These are phyloP conservation scores for Chiua sp. DNA, from an alignment of 1,284 basidiomycete species.

Conservation along the genomic window DNA sequence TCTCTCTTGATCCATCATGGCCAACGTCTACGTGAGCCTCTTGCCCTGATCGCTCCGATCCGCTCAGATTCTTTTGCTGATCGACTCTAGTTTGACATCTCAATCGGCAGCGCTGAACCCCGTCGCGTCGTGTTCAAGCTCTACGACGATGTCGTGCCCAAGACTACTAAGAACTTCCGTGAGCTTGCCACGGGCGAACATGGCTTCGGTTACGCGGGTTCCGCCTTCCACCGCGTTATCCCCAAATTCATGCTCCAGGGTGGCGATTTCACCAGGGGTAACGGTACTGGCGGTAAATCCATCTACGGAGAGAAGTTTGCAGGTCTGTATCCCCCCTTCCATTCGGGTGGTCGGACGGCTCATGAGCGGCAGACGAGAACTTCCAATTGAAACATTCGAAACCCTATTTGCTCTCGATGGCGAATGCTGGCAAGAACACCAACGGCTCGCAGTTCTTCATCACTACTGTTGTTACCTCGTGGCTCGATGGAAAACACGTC, in stretches of 20 bases:
- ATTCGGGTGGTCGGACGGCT: too few relatives aligned
- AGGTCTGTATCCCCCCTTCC: too few relatives aligned
- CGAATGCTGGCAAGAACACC: conserved; percentile 76
- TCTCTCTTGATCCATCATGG: conserved; percentile 36
- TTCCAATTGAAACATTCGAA: too few relatives aligned
- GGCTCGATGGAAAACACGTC: conserved; percentile 84
- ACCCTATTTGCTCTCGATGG: conserved; percentile 94
- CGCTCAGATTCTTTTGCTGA: neutral
- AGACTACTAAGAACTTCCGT: conserved; percentile 83
- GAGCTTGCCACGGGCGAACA: conserved; percentile 71
- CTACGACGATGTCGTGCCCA: conserved; percentile 71
- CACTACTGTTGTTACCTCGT: conserved; percentile 80
- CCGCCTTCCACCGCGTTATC: conserved; percentile 87
- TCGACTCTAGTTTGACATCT: conserved; percentile 79
- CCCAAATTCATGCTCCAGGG: conserved; percentile 88
- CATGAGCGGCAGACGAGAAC: conserved; percentile 96
- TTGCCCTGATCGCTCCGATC: neutral
- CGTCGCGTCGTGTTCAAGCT: conserved; percentile 80
- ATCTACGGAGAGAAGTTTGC: too few relatives aligned
- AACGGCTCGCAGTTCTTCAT: conserved; percentile 90
- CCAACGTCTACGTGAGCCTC: conserved; percentile 49
- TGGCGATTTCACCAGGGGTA: conserved; percentile 73
- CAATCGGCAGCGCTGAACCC: conserved; percentile 77
- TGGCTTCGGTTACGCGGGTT: conserved; percentile 63
- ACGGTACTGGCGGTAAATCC: conserved; percentile 90